Conservation (phyloP, 129 eudicot species). For the Pulicaria dysenterica region DNA sequence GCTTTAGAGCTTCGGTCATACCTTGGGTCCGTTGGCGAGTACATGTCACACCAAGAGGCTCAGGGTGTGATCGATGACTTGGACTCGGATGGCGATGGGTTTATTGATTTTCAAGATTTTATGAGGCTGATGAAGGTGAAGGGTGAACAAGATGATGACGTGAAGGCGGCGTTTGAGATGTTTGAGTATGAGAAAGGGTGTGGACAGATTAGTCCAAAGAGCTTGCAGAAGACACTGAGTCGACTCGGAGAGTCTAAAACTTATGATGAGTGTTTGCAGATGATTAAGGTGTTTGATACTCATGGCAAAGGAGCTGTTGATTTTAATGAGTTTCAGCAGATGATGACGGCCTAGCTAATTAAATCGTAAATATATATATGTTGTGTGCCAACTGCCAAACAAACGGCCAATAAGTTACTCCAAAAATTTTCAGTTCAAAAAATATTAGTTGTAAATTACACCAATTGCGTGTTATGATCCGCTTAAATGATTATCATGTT, state of each 20-base stretch:
- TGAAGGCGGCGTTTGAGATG: conserved; percentile 72
- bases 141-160: conserved; percentile 47
- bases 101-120: conserved; percentile 62
- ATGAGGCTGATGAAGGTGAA: conserved; percentile 46
- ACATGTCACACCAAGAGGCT: conserved; percentile 74
- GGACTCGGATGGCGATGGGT: conserved; percentile 59
- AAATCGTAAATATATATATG: background rate
- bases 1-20: conserved; percentile 62
- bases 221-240: conserved; percentile 65
- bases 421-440: too few species aligned
- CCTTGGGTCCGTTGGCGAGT: conserved; percentile 68
- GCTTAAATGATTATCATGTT: too few species aligned
- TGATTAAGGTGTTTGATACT: conserved; percentile 63
- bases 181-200: conserved; percentile 77
- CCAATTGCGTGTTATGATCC: too few species aligned
- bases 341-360: conserved; percentile 55
- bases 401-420: too few species aligned
- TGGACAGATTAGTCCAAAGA: conserved; percentile 62
- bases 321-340: conserved; percentile 68
- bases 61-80: conserved; percentile 52
- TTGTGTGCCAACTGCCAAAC: too few species aligned
- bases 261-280: conserved; percentile 64
- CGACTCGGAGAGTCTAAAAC: conserved; percentile 67
- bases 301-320: conserved; percentile 77
- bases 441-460: too few species aligned